These are phyloP conservation scores for Coelastrella sp. DNA, from an alignment of 139 green algal genomes.

Conservation along the genomic window DNA sequence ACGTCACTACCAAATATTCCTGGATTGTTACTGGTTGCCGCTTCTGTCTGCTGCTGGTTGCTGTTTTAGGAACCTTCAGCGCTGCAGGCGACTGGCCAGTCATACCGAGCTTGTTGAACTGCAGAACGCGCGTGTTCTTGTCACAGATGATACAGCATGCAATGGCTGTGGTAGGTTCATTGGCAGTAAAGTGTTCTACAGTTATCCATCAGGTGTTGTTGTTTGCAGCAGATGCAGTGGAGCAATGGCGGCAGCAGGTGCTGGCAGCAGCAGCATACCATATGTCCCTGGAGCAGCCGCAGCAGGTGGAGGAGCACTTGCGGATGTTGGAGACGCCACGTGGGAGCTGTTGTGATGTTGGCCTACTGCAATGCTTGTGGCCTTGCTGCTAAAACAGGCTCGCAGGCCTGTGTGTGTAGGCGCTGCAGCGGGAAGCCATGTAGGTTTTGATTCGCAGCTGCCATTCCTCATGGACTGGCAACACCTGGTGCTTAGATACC, in stretches of 20 bases:
- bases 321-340: background rate
- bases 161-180: slow-evolving; percentile 52
- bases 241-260: slow-evolving; percentile 19
- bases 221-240: slow-evolving; percentile 55
- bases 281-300: background rate
- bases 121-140: slow-evolving; percentile 34
- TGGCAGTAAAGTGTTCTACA: slow-evolving; percentile 51
- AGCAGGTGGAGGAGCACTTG: background rate
- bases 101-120: slow-evolving; percentile 52
- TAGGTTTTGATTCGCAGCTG: too few species aligned
- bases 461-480: too few species aligned
- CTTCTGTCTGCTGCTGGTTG: slow-evolving; percentile 17
- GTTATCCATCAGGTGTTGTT: slow-evolving; percentile 54
- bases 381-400: too few species aligned
- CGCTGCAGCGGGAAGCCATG: too few species aligned
- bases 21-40: background rate
- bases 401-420: too few species aligned
- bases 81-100: slow-evolving; percentile 53
- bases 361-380: background rate
- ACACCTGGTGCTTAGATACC: too few species aligned
- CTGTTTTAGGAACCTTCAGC: slow-evolving; percentile 51
- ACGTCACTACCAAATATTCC: background rate
- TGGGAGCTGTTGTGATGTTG: background rate
- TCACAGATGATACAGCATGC: slow-evolving; percentile 58
- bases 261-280: background rate